Percentiles rank a stretch among this genome's conserved stretches.
Evolutionary conservation across 2,329 filamentous ascomycete species (phyloP).

Genomic region (Cercospora sp.): DNA sequence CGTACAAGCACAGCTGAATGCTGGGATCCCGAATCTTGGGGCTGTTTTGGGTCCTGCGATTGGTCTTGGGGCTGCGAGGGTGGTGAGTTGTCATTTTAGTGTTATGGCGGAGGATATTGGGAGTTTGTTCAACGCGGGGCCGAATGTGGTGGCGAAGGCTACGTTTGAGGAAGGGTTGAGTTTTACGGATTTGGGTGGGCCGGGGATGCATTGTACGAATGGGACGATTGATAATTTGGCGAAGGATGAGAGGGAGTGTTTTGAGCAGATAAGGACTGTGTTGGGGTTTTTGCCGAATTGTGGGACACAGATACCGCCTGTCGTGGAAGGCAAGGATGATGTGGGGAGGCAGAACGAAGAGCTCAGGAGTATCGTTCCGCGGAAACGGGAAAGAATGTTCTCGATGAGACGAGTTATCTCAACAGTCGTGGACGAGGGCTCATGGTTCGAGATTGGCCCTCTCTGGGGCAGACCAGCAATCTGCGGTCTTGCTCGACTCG

Average conservation of each 20-base stretch:
- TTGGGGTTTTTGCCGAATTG: slow-evolving; percentile 60
- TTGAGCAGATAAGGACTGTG: slow-evolving; percentile 60
- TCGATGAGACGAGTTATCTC: slow-evolving; percentile 59
- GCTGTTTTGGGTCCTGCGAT: slow-evolving; percentile 65
- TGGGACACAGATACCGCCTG: slow-evolving; percentile 57
- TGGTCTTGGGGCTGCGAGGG: slow-evolving; percentile 62
- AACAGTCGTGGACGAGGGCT: slow-evolving; percentile 56
- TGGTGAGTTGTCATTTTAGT: slow-evolving; percentile 63
- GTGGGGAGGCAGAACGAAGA: slow-evolving; percentile 50
- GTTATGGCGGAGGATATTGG: slow-evolving; percentile 67
- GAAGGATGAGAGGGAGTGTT: slow-evolving; percentile 60
- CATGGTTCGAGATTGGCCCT: slow-evolving; percentile 65
- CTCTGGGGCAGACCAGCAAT: slow-evolving; percentile 65
- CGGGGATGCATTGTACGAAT: slow-evolving; percentile 63
- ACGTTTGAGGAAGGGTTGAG: slow-evolving; percentile 65
- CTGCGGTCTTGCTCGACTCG: slow-evolving; percentile 59
- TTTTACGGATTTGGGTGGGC: slow-evolving; percentile 61
- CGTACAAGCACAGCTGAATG: slow-evolving; percentile 57
- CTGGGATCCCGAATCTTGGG: slow-evolving; percentile 64
- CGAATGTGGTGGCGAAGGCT: slow-evolving; percentile 61
- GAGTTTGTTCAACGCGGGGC: slow-evolving; percentile 63
- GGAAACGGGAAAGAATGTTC: slow-evolving; percentile 61
- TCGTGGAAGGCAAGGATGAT: slow-evolving; percentile 48
- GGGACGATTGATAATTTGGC: slow-evolving; percentile 67
- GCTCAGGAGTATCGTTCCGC: slow-evolving; percentile 58